phyloP scores from a whole-genome alignment of 2,329 filamentous ascomycete species.

The Arthrobotrys pseudoclavata region DNA sequence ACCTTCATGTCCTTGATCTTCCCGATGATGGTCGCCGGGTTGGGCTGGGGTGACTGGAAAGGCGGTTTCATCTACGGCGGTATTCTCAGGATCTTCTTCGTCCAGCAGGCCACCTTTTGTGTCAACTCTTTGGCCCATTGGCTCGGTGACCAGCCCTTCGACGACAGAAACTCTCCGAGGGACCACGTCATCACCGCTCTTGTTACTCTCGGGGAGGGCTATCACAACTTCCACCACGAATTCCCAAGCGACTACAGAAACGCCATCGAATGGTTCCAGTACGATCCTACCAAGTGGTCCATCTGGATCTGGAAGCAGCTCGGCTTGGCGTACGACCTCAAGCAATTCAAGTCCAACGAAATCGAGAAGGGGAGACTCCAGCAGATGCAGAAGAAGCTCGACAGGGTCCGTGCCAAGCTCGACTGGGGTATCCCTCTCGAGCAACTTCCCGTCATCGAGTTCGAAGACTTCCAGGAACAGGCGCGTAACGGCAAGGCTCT shows the following conservation, averaged over 20 bases:
- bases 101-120: conserved; percentile 93
- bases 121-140: conserved; percentile 92
- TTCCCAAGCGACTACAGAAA: conserved; percentile 95
- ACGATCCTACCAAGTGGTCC: conserved; percentile 91
- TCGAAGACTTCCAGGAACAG: conserved; percentile 86
- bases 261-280: conserved; percentile 90
- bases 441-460: conserved; percentile 85
- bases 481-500: conserved; percentile 82
- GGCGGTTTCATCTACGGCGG: conserved; percentile 88
- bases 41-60: conserved; percentile 83
- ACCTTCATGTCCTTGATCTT: conserved; percentile 82
- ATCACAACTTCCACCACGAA: conserved; percentile 97
- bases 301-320: conserved; percentile 88
- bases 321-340: conserved; percentile 86
- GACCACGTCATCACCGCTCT: conserved; percentile 89
- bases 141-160: conserved; percentile 92
- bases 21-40: conserved; percentile 80
- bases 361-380: conserved; percentile 92
- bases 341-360: conserved; percentile 91
- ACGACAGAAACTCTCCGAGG: conserved; percentile 90
- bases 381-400: conserved; percentile 92
- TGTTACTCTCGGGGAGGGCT: conserved; percentile 87
- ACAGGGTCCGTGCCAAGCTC: conserved; percentile 83
- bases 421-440: conserved; percentile 90
- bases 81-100: conserved; percentile 88